phyloP scores from a whole-genome alignment of 495 filamentous ascomycete genomes.

The Aspergillus hancockii region DNA sequence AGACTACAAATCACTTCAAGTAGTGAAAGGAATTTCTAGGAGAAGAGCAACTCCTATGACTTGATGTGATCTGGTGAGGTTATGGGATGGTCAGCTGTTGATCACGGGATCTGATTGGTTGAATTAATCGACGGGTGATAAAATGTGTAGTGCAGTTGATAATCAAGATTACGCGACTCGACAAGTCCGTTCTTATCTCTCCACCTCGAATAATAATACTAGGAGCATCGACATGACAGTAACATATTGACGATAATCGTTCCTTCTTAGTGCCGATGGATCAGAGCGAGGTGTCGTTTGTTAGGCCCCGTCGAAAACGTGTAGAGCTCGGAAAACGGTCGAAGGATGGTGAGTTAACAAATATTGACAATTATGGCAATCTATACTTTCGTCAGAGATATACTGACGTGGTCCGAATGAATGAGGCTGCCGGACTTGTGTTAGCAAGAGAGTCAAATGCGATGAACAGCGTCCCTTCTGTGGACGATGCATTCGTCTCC shows the following conservation, averaged over 20 bases:
- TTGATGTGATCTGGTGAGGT: not conserved
- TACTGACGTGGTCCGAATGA: not conserved
- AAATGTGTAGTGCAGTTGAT: not conserved
- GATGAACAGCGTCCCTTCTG: constrained; percentile 19
- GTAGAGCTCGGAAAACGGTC: constrained; percentile 16
- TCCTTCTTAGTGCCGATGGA: not conserved
- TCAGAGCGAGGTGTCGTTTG: not conserved
- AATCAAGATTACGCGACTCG: not conserved
- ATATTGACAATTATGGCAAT: not conserved
- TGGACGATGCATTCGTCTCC: constrained; percentile 12
- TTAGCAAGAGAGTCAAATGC: constrained; percentile 18
- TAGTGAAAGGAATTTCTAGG: too few relatives aligned
- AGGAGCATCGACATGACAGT: not conserved
- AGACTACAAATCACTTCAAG: too few relatives aligned
- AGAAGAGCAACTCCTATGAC: too few relatives aligned
- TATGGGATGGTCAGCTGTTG: not conserved
- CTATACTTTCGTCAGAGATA: not conserved
- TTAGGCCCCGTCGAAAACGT: constrained; percentile 11
- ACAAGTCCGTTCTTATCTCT: not conserved
- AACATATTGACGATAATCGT: not conserved
- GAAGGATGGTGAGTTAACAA: constrained; percentile 9
- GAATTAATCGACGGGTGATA: constrained; percentile 11
- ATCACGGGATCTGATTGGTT: constrained; percentile 11
- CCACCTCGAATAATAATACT: not conserved
- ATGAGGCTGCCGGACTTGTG: constrained; percentile 16